Base-by-base conservation (phyloP, 306 rosid genomes). In the Purshia tridentata region DNA sequence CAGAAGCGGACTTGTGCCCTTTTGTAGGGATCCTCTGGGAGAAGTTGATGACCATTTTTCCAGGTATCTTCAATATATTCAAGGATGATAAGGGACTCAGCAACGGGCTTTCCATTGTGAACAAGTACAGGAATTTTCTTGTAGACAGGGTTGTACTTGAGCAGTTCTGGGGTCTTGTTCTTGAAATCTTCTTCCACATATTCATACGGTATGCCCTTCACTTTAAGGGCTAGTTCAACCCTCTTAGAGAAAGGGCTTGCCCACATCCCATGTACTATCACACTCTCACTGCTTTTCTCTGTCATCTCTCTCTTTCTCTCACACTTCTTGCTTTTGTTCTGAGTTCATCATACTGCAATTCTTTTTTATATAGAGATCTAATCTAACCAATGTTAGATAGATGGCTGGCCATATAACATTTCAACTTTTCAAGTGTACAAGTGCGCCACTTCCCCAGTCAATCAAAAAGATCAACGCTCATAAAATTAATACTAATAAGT, bases 81-180 rank as follows among this genome's bases (percentile, higher is more conserved):
- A 29, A 78, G 52, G 16, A 78, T 65, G 62, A 72, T n/a, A 22
- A 68, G 73, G 4, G 74, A 78, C 77, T 78, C 82, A 42, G 11
- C n/a, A 5, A 78, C 57, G n/a, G 78, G 69, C 20, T 66, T 72
- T 57, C 74, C 82, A 20, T 66, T 78, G 54, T 78, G 77, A 12
- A 78, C 82, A 37, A 78, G 78, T n/a, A 78, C 78, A 5, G 82
- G 82, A 22, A 78, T 69, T 48, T 72, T 78, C 23, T 67, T 65
- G 60, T 56, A 60, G 13, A 72, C 57, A 20, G 74, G 82, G 18
- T 78, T 78, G 39, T 47, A 57, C 20, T 23, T 40, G 57, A 72
- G 66, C 37, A 78, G 73, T 6, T 18, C 10, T 23, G 68, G 40
- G 19, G 78, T 78, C 42, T 78, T 78, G 57, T 78, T 72, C 49